A percentile compares a stretch with the other conserved stretches of the same genome.
Evolutionary conservation across 2,329 filamentous ascomycete species (phyloP).

Genomic region (Ophiostoma fasciatum): DNA sequence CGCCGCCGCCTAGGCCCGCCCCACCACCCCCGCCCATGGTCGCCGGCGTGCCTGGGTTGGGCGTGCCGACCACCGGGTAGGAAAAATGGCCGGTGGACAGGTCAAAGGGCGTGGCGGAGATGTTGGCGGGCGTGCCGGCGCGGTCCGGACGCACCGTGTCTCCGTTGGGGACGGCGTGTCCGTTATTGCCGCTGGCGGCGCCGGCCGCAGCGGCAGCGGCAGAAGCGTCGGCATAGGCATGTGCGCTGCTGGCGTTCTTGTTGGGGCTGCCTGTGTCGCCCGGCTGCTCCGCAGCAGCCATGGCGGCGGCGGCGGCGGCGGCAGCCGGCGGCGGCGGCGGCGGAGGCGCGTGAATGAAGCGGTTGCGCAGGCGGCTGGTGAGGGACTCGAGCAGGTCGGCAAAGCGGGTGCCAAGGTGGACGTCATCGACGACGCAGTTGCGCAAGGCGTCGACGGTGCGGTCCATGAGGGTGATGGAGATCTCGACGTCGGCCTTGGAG

Average conservation of each 20-base stretch:
- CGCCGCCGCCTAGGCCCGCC: no score
- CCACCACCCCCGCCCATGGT: no score
- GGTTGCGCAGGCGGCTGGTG: constrained; percentile 56
- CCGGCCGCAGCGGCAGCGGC: no score
- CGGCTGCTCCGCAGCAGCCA: no score
- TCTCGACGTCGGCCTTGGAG: constrained; percentile 60
- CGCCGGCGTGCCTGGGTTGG: no score
- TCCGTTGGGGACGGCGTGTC: no score
- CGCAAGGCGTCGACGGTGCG: constrained; percentile 58
- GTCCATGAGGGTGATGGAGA: constrained; percentile 63
- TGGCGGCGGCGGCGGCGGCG: no score
- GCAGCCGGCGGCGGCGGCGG: constrained; percentile 24
- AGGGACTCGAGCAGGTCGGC: constrained; percentile 69
- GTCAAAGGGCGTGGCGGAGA: constrained; percentile 50
- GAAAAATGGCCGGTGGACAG: constrained; percentile 38
- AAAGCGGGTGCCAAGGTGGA: constrained; percentile 72
- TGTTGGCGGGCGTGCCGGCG: constrained; percentile 28
- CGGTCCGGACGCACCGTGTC: no score
- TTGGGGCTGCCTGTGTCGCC: background rate
- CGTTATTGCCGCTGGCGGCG: no score
- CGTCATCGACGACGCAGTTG: constrained; percentile 70
- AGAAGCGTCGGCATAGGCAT: no score
- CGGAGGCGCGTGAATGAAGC: constrained; percentile 51
- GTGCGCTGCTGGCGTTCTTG: no score
- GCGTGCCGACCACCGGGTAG: constrained; percentile 31